Evolutionary conservation across 352 stramenopile species (phyloP), one percentile per base, ranked within the genome.

Genomic region (Phytophthora vignae): DNA sequence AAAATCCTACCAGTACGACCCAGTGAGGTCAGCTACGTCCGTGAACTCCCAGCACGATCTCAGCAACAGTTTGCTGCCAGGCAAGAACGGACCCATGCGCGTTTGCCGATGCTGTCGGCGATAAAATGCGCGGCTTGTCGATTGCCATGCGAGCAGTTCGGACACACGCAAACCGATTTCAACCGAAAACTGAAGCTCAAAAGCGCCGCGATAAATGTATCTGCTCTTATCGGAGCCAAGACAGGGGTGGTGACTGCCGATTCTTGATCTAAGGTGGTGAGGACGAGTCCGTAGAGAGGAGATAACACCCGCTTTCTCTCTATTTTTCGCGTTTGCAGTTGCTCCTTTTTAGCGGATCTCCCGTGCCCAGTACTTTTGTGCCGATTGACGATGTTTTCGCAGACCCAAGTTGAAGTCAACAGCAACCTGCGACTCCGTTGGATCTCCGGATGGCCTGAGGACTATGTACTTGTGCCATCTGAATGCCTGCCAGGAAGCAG

Each of bases 51-150:
- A 66, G n/a, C 59, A 64, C 38, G 85, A 90, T 57, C 88, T 91
- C 46, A 84, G 76, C 49, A 73, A 81, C 58, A 93, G 85, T 56
- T 82, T 79, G 42, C 54, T 93, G 33, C 84, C 88, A 17, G 88
- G 88, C 9, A 93, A 93, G 67, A 95, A 95, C 56, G 88, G 88
- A 1, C 71, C 82, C 19, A 79, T 89, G 40, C 83, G 77, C 59
- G 80, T 91, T 25, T 93, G 83, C 44, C 74, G 70, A 48, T 95
- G 85, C 64, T 95, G 88, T 65, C 77, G 83, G 29, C 73, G 33
- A 38, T 72, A 55, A 62, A 49, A 42, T 46, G 5, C n/a, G 12
- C 12, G 7, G 31, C 31, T 12, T 36, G 29, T 33, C 1, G 5
- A 9, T 33, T 33, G 29, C 29, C 12, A 14, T 44, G 36, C 36